Conservation (phyloP, 2,329 filamentous ascomycete species). For the Truncatella angustata region DNA sequence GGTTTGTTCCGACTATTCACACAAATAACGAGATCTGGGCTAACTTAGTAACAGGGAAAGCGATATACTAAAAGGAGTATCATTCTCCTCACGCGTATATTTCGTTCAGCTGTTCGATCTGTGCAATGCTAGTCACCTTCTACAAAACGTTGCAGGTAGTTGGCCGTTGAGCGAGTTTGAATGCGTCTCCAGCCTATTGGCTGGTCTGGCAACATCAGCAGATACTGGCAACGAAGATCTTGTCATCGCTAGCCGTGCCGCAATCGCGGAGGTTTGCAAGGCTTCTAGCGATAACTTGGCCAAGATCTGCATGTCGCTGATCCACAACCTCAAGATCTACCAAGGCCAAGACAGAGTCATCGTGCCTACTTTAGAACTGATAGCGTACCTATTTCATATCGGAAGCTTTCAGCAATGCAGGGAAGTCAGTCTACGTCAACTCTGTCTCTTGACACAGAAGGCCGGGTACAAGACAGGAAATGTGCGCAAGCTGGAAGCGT, state of each 20-base stretch:
- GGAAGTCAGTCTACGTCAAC: conserved; percentile 44
- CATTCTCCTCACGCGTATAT: conserved; percentile 59
- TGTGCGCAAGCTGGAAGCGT: conserved; percentile 77
- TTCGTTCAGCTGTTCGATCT: conserved; percentile 54
- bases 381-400: conserved; percentile 73
- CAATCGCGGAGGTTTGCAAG: conserved; percentile 56
- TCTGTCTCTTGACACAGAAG: conserved; percentile 73
- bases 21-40: conserved; percentile 3
- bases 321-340: conserved; percentile 51
- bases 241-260: conserved; percentile 65
- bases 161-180: conserved; percentile 27
- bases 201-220: conserved; percentile 70
- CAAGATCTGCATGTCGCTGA: conserved; percentile 48
- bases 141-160: conserved; percentile 34
- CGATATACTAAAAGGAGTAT: conserved; percentile 34
- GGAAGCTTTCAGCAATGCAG: conserved; percentile 43
- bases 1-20: conserved; percentile 35
- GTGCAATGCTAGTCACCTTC: conserved; percentile 34
- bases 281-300: conserved; percentile 37
- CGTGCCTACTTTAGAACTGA: conserved; percentile 73
- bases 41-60: conserved; percentile 31
- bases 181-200: conserved; percentile 55
- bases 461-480: conserved; percentile 81
- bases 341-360: conserved; percentile 67
- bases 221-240: conserved; percentile 77